These are phyloP conservation scores for Inonotus obliquus DNA, from an alignment of 1,284 basidiomycete species.

Conservation along the genomic window DNA sequence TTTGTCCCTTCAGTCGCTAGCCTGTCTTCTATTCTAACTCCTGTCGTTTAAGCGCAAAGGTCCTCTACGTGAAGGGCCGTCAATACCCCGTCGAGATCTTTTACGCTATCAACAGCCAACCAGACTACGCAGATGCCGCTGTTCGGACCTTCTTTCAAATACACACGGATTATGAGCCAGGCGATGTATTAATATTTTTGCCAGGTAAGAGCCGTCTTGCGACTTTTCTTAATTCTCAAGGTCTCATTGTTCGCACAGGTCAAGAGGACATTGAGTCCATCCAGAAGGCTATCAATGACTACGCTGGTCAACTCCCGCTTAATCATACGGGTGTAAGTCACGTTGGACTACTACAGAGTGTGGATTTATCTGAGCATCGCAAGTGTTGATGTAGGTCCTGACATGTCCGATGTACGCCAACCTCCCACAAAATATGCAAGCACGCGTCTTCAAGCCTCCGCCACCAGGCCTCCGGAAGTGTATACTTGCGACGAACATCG, in stretches of 20 bases:
- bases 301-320: constrained; percentile 59
- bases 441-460: constrained; percentile 71
- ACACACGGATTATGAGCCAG: constrained; percentile 73
- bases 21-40: not conserved
- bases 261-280: constrained; percentile 97
- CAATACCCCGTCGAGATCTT: constrained; percentile 88
- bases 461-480: constrained; percentile 79
- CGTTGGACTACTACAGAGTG: not conserved
- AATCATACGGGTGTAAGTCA: constrained; percentile 46
- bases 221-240: not conserved
- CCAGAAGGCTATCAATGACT: constrained; percentile 64
- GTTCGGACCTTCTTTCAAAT: constrained; percentile 90
- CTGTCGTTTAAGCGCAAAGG: constrained; percentile 58
- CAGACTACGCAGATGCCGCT: constrained; percentile 88
- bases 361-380: constrained; percentile 8
- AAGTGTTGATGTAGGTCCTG: constrained; percentile 45
- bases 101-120: constrained; percentile 67
- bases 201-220: constrained; percentile 49
- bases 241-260: constrained; percentile 38
- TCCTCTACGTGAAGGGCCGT: constrained; percentile 89
- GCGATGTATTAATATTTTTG: constrained; percentile 92
- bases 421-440: constrained; percentile 74
- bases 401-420: constrained; percentile 83
- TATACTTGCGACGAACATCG: constrained; percentile 93
- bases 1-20: constrained; percentile 35